Evolutionary conservation across 108 stramenopile species (phyloP).

Genomic region (Skeletonema marinoi): DNA sequence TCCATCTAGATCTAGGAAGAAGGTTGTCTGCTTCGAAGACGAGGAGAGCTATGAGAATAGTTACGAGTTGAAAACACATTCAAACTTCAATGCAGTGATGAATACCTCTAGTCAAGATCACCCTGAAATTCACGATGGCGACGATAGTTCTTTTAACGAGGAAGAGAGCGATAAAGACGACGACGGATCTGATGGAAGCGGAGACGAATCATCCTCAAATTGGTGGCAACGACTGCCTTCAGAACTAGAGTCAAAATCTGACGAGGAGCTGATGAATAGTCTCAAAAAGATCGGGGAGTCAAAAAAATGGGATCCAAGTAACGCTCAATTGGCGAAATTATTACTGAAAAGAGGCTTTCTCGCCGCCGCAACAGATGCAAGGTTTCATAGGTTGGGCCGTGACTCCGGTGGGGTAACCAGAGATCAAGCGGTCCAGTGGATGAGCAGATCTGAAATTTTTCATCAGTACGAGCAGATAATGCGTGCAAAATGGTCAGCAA

Average conservation of each 20-base stretch:
- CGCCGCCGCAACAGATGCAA: not conserved
- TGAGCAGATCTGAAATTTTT: not conserved
- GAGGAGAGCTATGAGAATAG: not conserved
- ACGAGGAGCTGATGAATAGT: not conserved
- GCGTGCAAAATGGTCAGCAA: not conserved
- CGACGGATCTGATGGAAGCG: constrained; percentile 23
- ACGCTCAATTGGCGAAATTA: not conserved
- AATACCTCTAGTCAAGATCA: not conserved
- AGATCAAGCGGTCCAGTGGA: not conserved
- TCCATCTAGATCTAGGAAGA: not conserved
- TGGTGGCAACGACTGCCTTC: not conserved
- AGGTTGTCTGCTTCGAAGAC: constrained; percentile 34
- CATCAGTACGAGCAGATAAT: not conserved
- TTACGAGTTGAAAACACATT: not conserved
- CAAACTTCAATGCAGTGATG: not conserved
- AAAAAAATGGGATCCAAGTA: too few relatives aligned
- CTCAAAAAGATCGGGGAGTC: too few relatives aligned
- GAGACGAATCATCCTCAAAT: not conserved
- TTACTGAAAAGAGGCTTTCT: not conserved
- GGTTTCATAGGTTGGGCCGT: not conserved
- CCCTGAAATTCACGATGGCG: not conserved
- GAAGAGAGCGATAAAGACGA: constrained; percentile 19
- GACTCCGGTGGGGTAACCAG: not conserved
- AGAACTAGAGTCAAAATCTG: not conserved
- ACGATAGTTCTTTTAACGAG: not conserved